Base-by-base conservation (phyloP, 179 eudicot species). In the Heliamphora pulchella region DNA sequence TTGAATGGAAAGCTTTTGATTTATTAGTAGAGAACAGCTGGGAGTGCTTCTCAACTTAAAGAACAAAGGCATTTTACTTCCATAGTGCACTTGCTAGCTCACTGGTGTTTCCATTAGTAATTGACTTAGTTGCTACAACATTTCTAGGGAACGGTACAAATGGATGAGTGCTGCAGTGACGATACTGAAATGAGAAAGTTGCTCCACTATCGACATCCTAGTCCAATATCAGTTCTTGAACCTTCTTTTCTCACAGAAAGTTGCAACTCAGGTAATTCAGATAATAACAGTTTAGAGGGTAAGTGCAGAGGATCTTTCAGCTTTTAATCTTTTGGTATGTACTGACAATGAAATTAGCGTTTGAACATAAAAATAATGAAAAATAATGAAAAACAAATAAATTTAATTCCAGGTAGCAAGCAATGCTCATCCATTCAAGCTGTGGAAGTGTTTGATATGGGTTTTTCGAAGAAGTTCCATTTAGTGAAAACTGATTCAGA, bases 161-260 rank as follows among this genome's bases (percentile, higher is more conserved):
- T 82, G 84, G 91, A 86, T 31, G 86, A 81, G 54, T 82, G 78
- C 65, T 78, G 87, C 81, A 81, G 85, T 69, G 83, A 75, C 76
- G 88, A 80, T 43, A 79, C 79, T 69, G 89, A 83, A 78, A 78
- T 83, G 65, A 86, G 79, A 78, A 88, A 85, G 70, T 85, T 86
- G 79, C 87, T 88, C 50, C 85, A 83, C 51, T 43, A 64, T 77
- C 90, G 86, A 58, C 86, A 78, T 67, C 92, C 97, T 5, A 90
- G 97, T 84, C 98, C 98, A 47, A 83, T 88, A 64, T 94, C 99
- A 39, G 90, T 87, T 85, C 93, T 94, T 47, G 98, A 91, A 48
- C 89, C 89, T 80, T 89, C 89, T 80, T 75, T 85, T 70, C 77
- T 86, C 44, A 67, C 90, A 11, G 96, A 91, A 81, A 93, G 97